phyloP scores from a whole-genome alignment of 495 filamentous ascomycete species.

The Neurospora hispaniola region DNA sequence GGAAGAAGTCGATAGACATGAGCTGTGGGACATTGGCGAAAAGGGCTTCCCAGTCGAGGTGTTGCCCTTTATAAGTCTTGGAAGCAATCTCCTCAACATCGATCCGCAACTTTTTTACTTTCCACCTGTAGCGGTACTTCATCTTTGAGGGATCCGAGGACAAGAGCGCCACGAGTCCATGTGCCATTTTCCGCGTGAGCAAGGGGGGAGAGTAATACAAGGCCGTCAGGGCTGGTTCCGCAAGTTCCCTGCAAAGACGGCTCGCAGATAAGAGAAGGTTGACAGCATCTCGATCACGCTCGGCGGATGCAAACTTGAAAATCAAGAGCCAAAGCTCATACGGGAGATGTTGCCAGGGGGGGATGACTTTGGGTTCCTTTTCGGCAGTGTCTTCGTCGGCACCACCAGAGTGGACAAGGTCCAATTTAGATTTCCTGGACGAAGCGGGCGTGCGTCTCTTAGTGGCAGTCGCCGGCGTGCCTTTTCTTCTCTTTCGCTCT shows the following conservation, averaged over 20 bases:
- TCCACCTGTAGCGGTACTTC: conserved; percentile 46
- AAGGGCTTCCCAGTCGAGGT: conserved; percentile 32
- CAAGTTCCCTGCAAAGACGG: conserved; percentile 51
- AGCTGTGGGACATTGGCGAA: conserved; percentile 37
- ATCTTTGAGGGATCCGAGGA: conserved; percentile 31
- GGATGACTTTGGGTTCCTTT: conserved; percentile 27
- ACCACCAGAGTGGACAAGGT: neutral
- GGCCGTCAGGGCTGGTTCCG: conserved; percentile 63
- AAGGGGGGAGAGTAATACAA: conserved; percentile 59
- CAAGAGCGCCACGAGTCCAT: conserved; percentile 26
- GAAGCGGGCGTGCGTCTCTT: neutral
- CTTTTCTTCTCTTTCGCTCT: neutral
- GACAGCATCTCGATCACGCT: conserved; percentile 40
- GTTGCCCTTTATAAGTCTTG: conserved; percentile 22
- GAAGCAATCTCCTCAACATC: conserved; percentile 40
- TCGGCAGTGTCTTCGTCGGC: neutral
- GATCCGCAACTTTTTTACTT: conserved; percentile 58
- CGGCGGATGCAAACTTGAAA: conserved; percentile 51
- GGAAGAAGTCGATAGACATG: conserved; percentile 43
- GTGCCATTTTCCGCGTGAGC: conserved; percentile 38
- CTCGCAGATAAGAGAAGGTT: conserved; percentile 51
- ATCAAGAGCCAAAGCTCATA: conserved; percentile 62
- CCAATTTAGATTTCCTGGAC: neutral
- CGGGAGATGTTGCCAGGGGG: conserved; percentile 59
- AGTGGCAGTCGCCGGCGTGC: neutral